Conservation (phyloP, 768 basidiomycete genomes). For the Tylopilus felleus region DNA sequence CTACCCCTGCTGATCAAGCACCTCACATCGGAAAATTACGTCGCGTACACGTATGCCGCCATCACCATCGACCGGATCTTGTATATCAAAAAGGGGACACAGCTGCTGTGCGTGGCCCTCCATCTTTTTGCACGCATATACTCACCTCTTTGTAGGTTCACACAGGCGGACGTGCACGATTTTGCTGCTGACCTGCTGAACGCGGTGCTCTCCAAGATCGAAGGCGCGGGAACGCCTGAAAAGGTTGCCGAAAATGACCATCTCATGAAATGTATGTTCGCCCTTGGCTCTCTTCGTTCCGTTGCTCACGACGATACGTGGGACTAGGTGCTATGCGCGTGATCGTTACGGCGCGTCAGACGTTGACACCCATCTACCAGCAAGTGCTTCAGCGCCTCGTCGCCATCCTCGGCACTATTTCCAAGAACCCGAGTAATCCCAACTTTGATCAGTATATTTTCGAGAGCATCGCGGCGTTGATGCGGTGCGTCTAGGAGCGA, state of each 20-base stretch:
- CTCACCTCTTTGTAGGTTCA: slow-evolving; percentile 54
- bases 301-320: background rate
- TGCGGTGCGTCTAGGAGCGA: slow-evolving; percentile 52
- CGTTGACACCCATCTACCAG: slow-evolving; percentile 65
- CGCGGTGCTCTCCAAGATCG: slow-evolving; percentile 76
- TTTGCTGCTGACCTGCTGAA: slow-evolving; percentile 71
- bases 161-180: slow-evolving; percentile 81
- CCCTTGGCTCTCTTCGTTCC: background rate
- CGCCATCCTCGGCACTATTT: slow-evolving; percentile 79
- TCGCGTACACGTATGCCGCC: slow-evolving; percentile 93
- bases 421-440: slow-evolving; percentile 96
- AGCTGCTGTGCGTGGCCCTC: slow-evolving; percentile 58
- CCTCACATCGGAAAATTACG: slow-evolving; percentile 80
- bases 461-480: slow-evolving; percentile 91
- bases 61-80: slow-evolving; percentile 97
- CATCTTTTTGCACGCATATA: background rate
- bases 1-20: slow-evolving; percentile 83
- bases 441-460: slow-evolving; percentile 98
- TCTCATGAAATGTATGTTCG: slow-evolving; percentile 85
- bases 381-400: slow-evolving; percentile 71
- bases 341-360: slow-evolving; percentile 82
- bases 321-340: slow-evolving; percentile 87
- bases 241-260: slow-evolving; percentile 98
- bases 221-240: slow-evolving; percentile 74
- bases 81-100: slow-evolving; percentile 78